These are phyloP conservation scores for Pyrenophora graminea DNA, from an alignment of 2,329 filamentous ascomycete genomes.

Conservation along the genomic window DNA sequence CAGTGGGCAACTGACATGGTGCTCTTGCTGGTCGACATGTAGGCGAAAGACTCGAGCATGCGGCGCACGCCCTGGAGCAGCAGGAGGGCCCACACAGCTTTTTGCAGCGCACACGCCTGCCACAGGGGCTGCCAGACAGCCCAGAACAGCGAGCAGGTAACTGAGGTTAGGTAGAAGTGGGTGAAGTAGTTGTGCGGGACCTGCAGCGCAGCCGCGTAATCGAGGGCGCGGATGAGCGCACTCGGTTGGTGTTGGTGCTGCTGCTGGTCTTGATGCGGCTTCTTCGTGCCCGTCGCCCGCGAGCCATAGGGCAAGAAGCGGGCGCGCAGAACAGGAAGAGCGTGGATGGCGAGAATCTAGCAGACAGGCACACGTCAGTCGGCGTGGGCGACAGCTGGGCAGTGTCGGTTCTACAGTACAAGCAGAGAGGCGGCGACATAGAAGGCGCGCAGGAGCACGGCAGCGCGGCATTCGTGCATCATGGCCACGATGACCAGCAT, in stretches of 20 bases:
- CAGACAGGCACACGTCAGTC: slow-evolving; percentile 36
- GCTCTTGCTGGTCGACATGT: slow-evolving; percentile 71
- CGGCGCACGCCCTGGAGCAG: slow-evolving; percentile 74
- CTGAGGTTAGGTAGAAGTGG: slow-evolving; percentile 80
- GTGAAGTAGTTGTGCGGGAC: slow-evolving; percentile 89
- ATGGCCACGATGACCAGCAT: too few relatives aligned
- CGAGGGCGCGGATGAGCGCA: slow-evolving; percentile 46
- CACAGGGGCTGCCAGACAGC: slow-evolving; percentile 61
- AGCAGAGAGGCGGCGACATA: slow-evolving; percentile 46
- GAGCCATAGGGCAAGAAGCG: slow-evolving; percentile 67
- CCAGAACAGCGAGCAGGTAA: slow-evolving; percentile 76
- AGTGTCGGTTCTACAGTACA: slow-evolving; percentile 42
- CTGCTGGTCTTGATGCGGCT: not conserved
- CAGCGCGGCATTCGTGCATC: slow-evolving; percentile 13
- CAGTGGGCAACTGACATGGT: slow-evolving; percentile 88
- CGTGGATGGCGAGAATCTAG: slow-evolving; percentile 57
- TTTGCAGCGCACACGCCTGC: slow-evolving; percentile 57
- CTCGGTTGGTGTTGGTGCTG: slow-evolving; percentile 12
- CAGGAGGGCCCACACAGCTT: slow-evolving; percentile 73
- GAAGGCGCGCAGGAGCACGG: slow-evolving; percentile 39
- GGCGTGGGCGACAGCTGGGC: slow-evolving; percentile 17
- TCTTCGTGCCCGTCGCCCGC: slow-evolving; percentile 46
- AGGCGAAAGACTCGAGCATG: slow-evolving; percentile 71
- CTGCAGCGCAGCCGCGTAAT: slow-evolving; percentile 58
- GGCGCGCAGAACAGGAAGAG: slow-evolving; percentile 55